Evolutionary conservation across 2,329 filamentous ascomycete species (phyloP), one percentile per base, ranked within the genome.

Genomic region (Diplodia sapinea): DNA sequence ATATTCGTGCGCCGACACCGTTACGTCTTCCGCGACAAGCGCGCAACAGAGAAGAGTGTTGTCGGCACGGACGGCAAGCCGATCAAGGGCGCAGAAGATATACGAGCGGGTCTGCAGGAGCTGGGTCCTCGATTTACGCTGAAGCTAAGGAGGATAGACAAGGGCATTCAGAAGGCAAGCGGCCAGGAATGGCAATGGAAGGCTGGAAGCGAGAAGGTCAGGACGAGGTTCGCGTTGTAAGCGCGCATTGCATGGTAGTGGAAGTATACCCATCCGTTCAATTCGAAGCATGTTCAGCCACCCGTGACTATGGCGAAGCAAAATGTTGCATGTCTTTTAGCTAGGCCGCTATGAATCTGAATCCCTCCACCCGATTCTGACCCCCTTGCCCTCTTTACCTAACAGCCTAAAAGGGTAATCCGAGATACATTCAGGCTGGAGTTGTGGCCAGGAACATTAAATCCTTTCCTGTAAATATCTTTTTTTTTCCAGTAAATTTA

Each of bases 151-250:
- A 88, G 95, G 74, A 89, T 98, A 52, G 94, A 98, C 77, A 94
- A 93, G 80, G 94, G 94, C 0, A 91, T 99, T 71, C 92, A 83
- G 83, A 88, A 79, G 82, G 90, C 79, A 56, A 89, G 87, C 79
- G 92, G 93, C 47, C 87, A 93, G 72, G 92, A 96, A 76, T 98
- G 95, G 94, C 88, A 97, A 78, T 99, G 95, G 95, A 96, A 96
- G 82, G 91, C 91, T 12, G 89, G 89, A 77, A 96, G 95, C 90
- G 95, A 99, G 82, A 97, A 97, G 84, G 85, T 91, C 76, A 86
- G 95, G 74, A 98, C 94, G 72, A 89, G 92, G 77, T 99, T 98
- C 82, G 95, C 96, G 80, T 83, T 99, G 76, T 98, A 81, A 69
- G 47, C 20, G 26, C 9, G 12, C 31, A n/a, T 11, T n/a, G 31